These are phyloP conservation scores for Citrus hindsii DNA, from an alignment of 345 rosid genomes.

Conservation along the genomic window DNA sequence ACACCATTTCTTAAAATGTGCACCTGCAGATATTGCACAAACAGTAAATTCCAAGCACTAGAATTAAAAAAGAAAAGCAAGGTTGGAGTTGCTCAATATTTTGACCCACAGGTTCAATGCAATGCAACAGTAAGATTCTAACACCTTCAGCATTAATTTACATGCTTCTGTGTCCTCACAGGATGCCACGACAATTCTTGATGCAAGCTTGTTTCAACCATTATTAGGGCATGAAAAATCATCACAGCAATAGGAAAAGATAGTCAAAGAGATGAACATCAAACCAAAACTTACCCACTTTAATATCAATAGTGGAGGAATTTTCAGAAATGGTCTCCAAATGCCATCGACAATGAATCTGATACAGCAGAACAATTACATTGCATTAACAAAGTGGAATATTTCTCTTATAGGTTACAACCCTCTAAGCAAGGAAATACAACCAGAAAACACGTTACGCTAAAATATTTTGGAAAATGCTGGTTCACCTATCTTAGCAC, in stretches of 20 bases:
- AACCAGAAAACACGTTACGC: not conserved
- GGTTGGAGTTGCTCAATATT: not conserved
- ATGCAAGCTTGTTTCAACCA: not conserved
- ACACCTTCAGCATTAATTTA: not conserved
- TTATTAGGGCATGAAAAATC: not conserved
- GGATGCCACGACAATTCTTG: not conserved
- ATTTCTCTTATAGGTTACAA: not conserved
- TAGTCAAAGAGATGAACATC: not conserved
- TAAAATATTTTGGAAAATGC: not conserved
- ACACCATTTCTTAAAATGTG: slow-evolving; percentile 97
- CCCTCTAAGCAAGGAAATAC: not conserved
- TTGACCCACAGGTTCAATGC: not conserved
- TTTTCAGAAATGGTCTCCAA: slow-evolving; percentile 60
- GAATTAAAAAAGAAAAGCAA: not conserved
- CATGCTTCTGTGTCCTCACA: not conserved
- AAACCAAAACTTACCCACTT: slow-evolving; percentile 65
- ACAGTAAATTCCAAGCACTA: not conserved
- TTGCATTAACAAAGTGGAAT: not conserved
- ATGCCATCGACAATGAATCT: slow-evolving; percentile 90
- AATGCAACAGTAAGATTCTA: not conserved
- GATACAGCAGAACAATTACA: slow-evolving; percentile 21
- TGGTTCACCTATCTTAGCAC: not conserved
- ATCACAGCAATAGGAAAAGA: not conserved
- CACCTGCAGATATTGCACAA: slow-evolving; percentile 45
- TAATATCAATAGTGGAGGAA: slow-evolving; percentile 57